These are phyloP conservation scores for Pythium rishiriense DNA, from an alignment of 352 stramenopile species.

Conservation along the genomic window DNA sequence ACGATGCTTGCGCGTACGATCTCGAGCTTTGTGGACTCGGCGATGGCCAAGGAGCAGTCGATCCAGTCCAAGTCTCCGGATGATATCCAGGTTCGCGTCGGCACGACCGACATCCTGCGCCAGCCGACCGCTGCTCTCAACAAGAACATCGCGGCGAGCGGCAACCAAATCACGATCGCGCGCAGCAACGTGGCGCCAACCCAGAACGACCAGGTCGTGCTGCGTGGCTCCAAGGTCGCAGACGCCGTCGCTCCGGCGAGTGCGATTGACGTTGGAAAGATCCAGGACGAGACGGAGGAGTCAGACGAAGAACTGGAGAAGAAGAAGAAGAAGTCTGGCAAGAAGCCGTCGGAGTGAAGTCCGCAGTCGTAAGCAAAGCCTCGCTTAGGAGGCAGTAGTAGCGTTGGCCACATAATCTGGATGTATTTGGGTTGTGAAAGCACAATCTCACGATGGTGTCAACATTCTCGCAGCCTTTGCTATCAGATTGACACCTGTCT, in stretches of 20 bases:
- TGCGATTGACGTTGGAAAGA: constrained; percentile 1
- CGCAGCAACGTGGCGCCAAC: constrained; percentile 19
- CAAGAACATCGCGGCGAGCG: constrained; percentile 32
- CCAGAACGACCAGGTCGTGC: constrained; percentile 26
- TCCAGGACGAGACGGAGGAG: background rate
- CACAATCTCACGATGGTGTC: background rate
- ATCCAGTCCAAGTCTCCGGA: constrained; percentile 17
- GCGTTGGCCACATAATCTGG: background rate
- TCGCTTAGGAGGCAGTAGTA: no score
- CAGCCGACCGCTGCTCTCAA: constrained; percentile 29
- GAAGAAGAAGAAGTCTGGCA: constrained; percentile 12
- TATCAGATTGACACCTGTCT: constrained; percentile 11
- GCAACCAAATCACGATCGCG: constrained; percentile 29
- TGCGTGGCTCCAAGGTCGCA: constrained; percentile 25
- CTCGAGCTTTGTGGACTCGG: constrained; percentile 27
- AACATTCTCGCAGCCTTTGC: background rate
- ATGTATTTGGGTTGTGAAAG: no score
- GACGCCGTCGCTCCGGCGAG: constrained; percentile 9
- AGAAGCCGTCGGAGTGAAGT: constrained; percentile 2
- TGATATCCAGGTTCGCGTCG: constrained; percentile 13
- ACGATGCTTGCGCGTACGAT: constrained; percentile 20
- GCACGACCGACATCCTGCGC: constrained; percentile 31
- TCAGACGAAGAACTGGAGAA: constrained; percentile 12
- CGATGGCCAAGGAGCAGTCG: constrained; percentile 20
- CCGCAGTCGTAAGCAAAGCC: no score